Conservation (phyloP, 176 grass and related monocot genomes). For the Zoysia pacifica region DNA sequence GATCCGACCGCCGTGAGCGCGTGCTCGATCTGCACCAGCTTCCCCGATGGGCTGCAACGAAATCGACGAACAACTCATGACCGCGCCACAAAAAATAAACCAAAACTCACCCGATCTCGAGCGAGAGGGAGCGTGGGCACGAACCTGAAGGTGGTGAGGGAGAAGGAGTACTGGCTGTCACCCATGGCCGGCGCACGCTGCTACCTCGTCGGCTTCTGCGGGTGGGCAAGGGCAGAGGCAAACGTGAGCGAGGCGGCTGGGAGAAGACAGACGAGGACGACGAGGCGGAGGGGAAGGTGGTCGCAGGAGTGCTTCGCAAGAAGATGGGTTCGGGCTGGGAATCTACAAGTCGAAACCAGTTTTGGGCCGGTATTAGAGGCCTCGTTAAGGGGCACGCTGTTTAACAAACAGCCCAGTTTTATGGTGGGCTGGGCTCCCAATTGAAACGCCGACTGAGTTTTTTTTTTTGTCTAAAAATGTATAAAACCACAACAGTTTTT, state of each 20-base stretch:
- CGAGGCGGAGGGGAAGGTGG: not conserved
- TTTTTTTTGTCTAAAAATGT: too few relatives aligned
- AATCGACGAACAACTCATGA: not conserved
- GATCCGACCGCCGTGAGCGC: constrained; percentile 85
- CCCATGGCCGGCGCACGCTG: constrained; percentile 46
- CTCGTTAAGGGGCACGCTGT: too few relatives aligned
- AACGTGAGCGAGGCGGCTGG: not conserved
- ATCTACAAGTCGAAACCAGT: not conserved
- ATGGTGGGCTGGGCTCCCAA: not conserved
- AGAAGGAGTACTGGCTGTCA: constrained; percentile 94
- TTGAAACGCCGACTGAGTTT: not conserved
- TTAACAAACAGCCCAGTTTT: not conserved
- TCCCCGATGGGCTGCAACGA: constrained; percentile 73
- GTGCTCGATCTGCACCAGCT: constrained; percentile 96
- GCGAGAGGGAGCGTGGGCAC: not conserved
- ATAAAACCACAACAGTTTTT: too few relatives aligned
- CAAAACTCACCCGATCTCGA: not conserved
- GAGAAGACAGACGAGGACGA: not conserved
- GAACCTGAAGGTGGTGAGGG: constrained; percentile 93
- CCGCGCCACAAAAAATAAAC: not conserved
- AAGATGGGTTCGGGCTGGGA: not conserved
- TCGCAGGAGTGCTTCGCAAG: constrained; percentile 43
- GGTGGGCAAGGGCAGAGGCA: not conserved
- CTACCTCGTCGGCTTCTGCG: constrained; percentile 13
- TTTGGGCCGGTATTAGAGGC: not conserved